phyloP scores from a whole-genome alignment of 371 early-diverging fungal species.

The Coemansia sp. region DNA sequence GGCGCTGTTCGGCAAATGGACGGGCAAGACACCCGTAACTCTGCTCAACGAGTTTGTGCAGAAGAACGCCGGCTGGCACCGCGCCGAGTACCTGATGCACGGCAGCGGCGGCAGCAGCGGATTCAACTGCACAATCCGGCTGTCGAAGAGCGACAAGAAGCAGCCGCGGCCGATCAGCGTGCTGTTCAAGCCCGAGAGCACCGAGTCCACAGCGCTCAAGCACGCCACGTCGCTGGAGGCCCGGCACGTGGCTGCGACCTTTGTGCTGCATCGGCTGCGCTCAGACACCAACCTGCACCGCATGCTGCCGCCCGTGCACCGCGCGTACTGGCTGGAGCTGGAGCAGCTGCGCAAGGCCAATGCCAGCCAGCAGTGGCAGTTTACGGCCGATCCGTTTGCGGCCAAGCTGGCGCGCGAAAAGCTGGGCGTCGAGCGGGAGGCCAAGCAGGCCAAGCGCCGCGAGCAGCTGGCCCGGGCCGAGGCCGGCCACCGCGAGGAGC shows the following conservation, averaged over 20 bases:
- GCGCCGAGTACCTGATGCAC: conserved; percentile 64
- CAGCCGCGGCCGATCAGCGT: conserved; percentile 34
- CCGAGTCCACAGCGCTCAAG: conserved; percentile 11
- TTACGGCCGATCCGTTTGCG: conserved; percentile 77
- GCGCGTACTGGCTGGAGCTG: conserved; percentile 71
- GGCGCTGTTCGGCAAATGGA: conserved; percentile 70
- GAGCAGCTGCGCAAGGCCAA: conserved; percentile 56
- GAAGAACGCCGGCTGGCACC: conserved; percentile 69
- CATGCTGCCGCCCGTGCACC: conserved; percentile 73
- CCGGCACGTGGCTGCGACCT: conserved; percentile 78
- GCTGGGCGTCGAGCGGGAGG: conserved; percentile 8
- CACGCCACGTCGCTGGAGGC: conserved; percentile 67
- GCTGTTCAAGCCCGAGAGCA: conserved; percentile 51
- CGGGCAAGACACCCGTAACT: conserved; percentile 80
- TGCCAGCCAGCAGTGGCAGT: conserved; percentile 55
- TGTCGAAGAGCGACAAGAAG: conserved; percentile 65
- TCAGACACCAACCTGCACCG: conserved; percentile 70
- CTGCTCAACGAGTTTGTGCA: conserved; percentile 76
- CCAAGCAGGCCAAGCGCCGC: conserved; percentile 48
- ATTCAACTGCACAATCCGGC: conserved; percentile 59
- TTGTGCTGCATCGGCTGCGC: conserved; percentile 73
- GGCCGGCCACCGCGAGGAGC: conserved; percentile 26
- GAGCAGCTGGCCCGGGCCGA: conserved; percentile 34
- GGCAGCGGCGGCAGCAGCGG: conserved; percentile 43
- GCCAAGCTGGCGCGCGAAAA: conserved; percentile 47